Evolutionary conservation across 805 yeast species (phyloP).

Genomic region (Candida wancherniae): DNA sequence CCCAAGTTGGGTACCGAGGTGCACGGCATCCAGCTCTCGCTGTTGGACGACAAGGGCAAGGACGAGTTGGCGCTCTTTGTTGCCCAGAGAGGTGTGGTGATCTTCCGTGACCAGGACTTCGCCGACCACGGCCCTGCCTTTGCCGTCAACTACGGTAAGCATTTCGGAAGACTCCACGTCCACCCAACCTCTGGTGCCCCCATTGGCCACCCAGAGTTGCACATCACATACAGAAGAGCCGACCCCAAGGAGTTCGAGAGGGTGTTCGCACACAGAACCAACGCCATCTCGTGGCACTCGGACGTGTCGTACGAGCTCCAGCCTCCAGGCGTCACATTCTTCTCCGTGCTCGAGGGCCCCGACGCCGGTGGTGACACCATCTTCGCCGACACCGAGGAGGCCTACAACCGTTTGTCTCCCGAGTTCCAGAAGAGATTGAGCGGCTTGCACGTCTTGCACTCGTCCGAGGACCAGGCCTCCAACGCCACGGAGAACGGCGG

Average conservation of each 20-base stretch:
- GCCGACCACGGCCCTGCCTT: slow-evolving; percentile 41
- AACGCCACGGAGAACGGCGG: slow-evolving; percentile 54
- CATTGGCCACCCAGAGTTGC: slow-evolving; percentile 24
- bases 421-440: slow-evolving; percentile 52
- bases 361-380: slow-evolving; percentile 76
- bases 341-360: slow-evolving; percentile 54
- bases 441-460: slow-evolving; percentile 64
- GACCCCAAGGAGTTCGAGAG: slow-evolving; percentile 16
- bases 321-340: slow-evolving; percentile 68
- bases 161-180: slow-evolving; percentile 67
- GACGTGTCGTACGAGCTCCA: slow-evolving; percentile 72
- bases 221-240: slow-evolving; percentile 18
- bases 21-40: slow-evolving; percentile 54
- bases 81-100: slow-evolving; percentile 67
- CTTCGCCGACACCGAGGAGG: slow-evolving; percentile 67
- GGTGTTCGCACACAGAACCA: slow-evolving; percentile 23
- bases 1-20: slow-evolving; percentile 71
- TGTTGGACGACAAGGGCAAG: slow-evolving; percentile 48
- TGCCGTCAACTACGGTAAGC: slow-evolving; percentile 50
- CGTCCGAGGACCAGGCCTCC: slow-evolving; percentile 65
- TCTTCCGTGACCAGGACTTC: slow-evolving; percentile 64
- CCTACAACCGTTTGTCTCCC: slow-evolving; percentile 67
- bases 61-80: slow-evolving; percentile 66
- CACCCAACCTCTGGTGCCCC: slow-evolving; percentile 77
- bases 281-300: slow-evolving; percentile 57